A percentile compares a stretch with the other conserved stretches of the same genome.
phyloP scores from a whole-genome alignment of 257 asterid species.

The Capsicum pubescens region DNA sequence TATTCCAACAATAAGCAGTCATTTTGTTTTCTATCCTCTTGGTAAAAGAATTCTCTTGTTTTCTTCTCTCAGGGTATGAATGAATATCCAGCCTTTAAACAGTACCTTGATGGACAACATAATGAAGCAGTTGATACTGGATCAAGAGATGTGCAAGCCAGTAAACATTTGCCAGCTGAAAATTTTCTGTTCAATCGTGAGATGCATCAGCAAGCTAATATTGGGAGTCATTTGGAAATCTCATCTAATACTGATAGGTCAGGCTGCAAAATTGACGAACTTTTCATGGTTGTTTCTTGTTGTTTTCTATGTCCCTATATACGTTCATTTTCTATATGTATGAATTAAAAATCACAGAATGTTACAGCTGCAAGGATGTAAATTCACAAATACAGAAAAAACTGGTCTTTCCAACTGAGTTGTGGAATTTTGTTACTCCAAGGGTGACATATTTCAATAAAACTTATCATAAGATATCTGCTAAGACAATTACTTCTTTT shows the following conservation, averaged over 20 bases:
- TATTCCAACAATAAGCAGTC: neutral
- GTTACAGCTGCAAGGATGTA: slow-evolving; percentile 2
- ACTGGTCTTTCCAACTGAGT: neutral
- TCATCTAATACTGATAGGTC: slow-evolving; percentile 61
- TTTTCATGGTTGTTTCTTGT: slow-evolving; percentile 4
- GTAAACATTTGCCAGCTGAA: slow-evolving; percentile 43
- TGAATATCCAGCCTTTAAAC: slow-evolving; percentile 53
- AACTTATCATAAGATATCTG: neutral
- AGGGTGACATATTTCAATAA: slow-evolving; percentile 12
- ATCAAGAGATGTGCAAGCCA: slow-evolving; percentile 60
- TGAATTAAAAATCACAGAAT: neutral
- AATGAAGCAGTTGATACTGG: slow-evolving; percentile 46
- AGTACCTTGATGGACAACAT: slow-evolving; percentile 53
- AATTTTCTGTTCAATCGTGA: slow-evolving; percentile 49
- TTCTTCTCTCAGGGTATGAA: slow-evolving; percentile 48
- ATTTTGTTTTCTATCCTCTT: slow-evolving; percentile 25
- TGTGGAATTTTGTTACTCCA: neutral
- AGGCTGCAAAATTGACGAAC: slow-evolving; percentile 34
- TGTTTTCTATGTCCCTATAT: neutral
- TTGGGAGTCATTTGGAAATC: slow-evolving; percentile 43
- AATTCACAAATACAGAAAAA: neutral
- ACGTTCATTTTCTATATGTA: neutral
- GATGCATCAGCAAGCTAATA: slow-evolving; percentile 41
- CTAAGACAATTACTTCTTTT: neutral
- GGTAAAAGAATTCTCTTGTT: slow-evolving; percentile 24